Percentiles rank a stretch among this genome's conserved stretches.
These are phyloP conservation scores for Diaporthe sp. DNA, from an alignment of 2,329 filamentous ascomycete species.

Conservation along the genomic window DNA sequence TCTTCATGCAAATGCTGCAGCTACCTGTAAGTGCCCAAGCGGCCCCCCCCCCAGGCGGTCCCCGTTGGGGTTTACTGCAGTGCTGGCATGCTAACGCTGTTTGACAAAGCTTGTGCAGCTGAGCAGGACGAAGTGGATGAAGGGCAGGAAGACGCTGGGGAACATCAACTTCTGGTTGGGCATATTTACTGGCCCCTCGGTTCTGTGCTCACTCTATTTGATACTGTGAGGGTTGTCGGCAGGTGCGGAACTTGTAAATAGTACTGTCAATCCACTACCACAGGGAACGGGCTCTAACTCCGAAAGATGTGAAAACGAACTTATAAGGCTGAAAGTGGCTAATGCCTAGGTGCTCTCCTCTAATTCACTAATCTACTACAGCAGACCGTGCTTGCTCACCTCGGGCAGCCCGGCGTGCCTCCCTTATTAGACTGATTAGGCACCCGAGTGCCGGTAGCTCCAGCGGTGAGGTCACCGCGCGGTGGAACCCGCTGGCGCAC, in stretches of 20 bases:
- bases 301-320: neutral
- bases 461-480: constrained; percentile 29
- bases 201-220: constrained; percentile 73
- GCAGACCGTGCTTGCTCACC: constrained; percentile 2
- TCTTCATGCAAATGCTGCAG: constrained; percentile 81
- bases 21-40: constrained; percentile 64
- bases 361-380: neutral
- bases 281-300: neutral
- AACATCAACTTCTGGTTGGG: constrained; percentile 85
- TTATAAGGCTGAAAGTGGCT: neutral
- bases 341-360: neutral
- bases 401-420: constrained; percentile 12
- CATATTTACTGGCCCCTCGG: constrained; percentile 81
- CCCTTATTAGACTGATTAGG: neutral
- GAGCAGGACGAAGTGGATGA: constrained; percentile 76
- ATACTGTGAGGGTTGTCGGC: constrained; percentile 58
- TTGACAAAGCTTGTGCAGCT: constrained; percentile 69
- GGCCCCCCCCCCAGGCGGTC: neutral
- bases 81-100: constrained; percentile 32
- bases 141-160: constrained; percentile 72
- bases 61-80: neutral
- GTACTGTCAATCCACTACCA: neutral
- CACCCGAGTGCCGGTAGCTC: constrained; percentile 14
- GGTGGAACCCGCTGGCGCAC: constrained; percentile 16
- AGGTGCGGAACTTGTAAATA: neutral